Base-by-base conservation (phyloP, 768 basidiomycete species). In the Podaxis sp. region DNA sequence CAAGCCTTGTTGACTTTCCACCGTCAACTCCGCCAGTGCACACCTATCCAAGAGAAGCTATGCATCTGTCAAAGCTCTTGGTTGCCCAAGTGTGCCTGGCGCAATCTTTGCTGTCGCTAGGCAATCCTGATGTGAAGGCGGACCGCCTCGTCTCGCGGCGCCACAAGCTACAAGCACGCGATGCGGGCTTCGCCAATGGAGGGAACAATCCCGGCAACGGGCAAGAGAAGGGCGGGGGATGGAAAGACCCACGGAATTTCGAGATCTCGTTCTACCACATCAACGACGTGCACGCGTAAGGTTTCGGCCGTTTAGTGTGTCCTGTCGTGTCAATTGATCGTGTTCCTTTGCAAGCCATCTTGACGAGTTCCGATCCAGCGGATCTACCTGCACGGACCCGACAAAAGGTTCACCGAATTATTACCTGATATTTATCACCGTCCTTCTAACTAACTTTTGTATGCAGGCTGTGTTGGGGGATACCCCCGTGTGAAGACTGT, bases 261-360 rank as follows among this genome's bases (percentile, higher is more conserved):
- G 67, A 69, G 49, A 61, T 75, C 7, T 70, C 74, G 26, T 72
- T 80, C 56, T 74, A 78, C 60, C 80, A 81, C 64, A 67, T 78
- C 56, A 82, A 81, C 66, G 78, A 80, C 66, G 76, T 81, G 17
- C 78, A 80, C 63, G 77, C 78, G 65, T 72, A 60, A 56, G 71
- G 44, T 46, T 20, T 10, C 20, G 44, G 17, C 44, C n/a, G 44
- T 46, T 46, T 46, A 17, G 8, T 8, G n/a, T 71, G 15, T 37
- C 33, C n/a, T 30, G 37, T 40, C 20, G 49, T 38, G 2, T 46
- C 20, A 20, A 8, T 20, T 46, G n/a, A 46, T 46, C n/a, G n/a
- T 46, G 10, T n/a, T 5, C 17, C 15, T n/a, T 6, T 28, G 5
- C 58, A 36, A 74, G 73, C 15, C 79, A 80, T 66, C 67, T 80